Percentiles rank a stretch among this genome's conserved stretches.
phyloP scores from a whole-genome alignment of 1,284 basidiomycete species.

The Volvariella volvacea region DNA sequence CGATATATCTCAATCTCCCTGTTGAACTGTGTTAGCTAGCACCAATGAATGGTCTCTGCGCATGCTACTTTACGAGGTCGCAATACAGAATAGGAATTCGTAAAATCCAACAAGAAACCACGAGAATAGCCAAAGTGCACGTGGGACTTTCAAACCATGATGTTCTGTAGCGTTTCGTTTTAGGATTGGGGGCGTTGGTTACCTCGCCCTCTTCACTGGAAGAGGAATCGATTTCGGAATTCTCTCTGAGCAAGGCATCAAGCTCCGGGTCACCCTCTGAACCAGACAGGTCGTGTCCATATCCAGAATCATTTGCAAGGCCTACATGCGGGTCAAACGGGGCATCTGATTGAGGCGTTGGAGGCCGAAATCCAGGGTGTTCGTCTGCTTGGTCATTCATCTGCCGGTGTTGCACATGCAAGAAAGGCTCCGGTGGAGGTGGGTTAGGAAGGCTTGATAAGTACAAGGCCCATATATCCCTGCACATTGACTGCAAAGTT shows the following conservation, averaged over 20 bases:
- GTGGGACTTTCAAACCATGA: constrained; percentile 42
- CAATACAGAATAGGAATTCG: constrained; percentile 69
- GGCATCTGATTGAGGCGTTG: constrained; percentile 9
- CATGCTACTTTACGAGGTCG: constrained; percentile 64
- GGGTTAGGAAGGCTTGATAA: constrained; percentile 57
- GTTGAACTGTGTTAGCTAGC: constrained; percentile 2
- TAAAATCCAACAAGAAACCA: constrained; percentile 73
- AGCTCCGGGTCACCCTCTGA: constrained; percentile 8
- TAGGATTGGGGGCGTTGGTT: constrained; percentile 9
- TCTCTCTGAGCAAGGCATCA: constrained; percentile 7
- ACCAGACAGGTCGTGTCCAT: constrained; percentile 8
- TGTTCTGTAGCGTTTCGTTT: constrained; percentile 12
- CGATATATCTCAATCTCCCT: constrained; percentile 70
- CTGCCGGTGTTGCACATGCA: constrained; percentile 17
- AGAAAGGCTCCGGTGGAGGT: constrained; percentile 53
- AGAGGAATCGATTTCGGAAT: constrained; percentile 19
- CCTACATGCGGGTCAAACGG: constrained; percentile 3
- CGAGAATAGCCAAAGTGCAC: constrained; percentile 59
- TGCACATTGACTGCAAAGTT: constrained; percentile 57
- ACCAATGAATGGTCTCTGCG: constrained; percentile 4
- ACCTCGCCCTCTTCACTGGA: constrained; percentile 33
- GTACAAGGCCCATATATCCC: constrained; percentile 79
- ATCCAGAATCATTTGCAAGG: constrained; percentile 11
- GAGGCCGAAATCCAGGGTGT: not conserved
- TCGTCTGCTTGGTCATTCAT: constrained; percentile 24